Conservation (phyloP, 2,329 filamentous ascomycete species). For the Exophiala aquamarina region DNA sequence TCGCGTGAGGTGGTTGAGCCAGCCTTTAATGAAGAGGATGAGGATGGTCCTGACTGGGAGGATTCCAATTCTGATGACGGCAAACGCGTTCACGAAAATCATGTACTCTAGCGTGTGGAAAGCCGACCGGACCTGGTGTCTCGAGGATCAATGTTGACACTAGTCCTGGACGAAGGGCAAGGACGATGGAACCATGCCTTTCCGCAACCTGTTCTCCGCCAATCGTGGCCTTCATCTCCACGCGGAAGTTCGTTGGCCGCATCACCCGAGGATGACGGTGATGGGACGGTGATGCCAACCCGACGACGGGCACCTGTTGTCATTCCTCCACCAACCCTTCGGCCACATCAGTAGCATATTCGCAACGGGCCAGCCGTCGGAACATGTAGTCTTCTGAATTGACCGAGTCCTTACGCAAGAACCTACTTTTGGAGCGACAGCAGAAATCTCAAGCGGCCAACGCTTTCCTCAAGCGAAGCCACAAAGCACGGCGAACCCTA, state of each 20-base stretch:
- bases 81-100: conserved; percentile 74
- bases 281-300: conserved; percentile 26
- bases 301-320: conserved; percentile 22
- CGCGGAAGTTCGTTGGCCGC: conserved; percentile 54
- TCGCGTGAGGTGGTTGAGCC: conserved; percentile 73
- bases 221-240: conserved; percentile 63
- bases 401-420: conserved; percentile 85
- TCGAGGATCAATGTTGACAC: conserved; percentile 82
- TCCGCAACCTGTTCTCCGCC: conserved; percentile 45
- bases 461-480: conserved; percentile 82
- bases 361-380: conserved; percentile 84
- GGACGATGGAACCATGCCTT: conserved; percentile 24
- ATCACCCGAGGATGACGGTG: conserved; percentile 45
- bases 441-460: conserved; percentile 89
- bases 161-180: conserved; percentile 65
- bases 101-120: conserved; percentile 86
- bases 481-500: conserved; percentile 84
- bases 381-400: conserved; percentile 96
- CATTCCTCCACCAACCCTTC: conserved; percentile 20
- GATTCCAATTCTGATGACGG: conserved; percentile 77
- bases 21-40: conserved; percentile 71
- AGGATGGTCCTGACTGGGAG: conserved; percentile 59
- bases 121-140: conserved; percentile 83
- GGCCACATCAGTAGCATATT: conserved; percentile 65
- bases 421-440: conserved; percentile 91